phyloP scores from a whole-genome alignment of 1,284 basidiomycete species.

The Farysia itapuensis region DNA sequence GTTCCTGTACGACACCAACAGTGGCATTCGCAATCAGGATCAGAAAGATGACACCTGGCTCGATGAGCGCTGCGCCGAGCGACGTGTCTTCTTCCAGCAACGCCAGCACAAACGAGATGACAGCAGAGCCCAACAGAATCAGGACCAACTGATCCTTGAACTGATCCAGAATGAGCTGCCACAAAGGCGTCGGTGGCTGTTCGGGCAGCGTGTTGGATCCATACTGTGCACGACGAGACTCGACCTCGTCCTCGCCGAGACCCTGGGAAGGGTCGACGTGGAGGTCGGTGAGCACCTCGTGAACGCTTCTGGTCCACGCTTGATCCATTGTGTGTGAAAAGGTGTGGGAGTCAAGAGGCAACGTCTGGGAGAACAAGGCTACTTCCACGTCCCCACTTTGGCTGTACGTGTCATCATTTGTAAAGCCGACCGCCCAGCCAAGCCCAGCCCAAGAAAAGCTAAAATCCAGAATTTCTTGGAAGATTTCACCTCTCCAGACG shows the following conservation, averaged over 20 bases:
- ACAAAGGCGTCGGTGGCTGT: conserved; percentile 82
- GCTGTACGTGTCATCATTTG: too few relatives aligned
- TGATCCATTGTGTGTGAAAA: conserved; percentile 42
- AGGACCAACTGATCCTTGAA: conserved; percentile 67
- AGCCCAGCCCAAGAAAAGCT: too few relatives aligned
- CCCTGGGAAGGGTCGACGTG: conserved; percentile 43
- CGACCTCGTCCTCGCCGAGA: conserved; percentile 44
- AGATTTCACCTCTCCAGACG: too few relatives aligned
- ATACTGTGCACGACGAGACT: conserved; percentile 27
- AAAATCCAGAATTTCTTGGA: too few relatives aligned
- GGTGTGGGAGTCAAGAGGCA: too few relatives aligned
- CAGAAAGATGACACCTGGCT: conserved; percentile 58
- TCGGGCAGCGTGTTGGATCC: conserved; percentile 70
- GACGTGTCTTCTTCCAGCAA: conserved; percentile 51
- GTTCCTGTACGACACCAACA: conserved; percentile 58
- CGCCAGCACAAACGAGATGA: conserved; percentile 57
- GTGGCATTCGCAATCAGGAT: conserved; percentile 59
- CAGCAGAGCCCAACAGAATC: conserved; percentile 55
- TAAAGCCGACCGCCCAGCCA: too few relatives aligned
- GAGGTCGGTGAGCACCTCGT: conserved; percentile 42
- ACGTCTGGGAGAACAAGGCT: too few relatives aligned
- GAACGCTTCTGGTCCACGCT: conserved; percentile 53
- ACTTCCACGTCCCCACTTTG: too few relatives aligned
- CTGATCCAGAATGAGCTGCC: conserved; percentile 91
- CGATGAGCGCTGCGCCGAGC: conserved; percentile 55